A percentile compares a stretch with the other conserved stretches of the same genome.
Conservation (phyloP, 2,329 filamentous ascomycete genomes). For the Nigrospora osmanthi region DNA sequence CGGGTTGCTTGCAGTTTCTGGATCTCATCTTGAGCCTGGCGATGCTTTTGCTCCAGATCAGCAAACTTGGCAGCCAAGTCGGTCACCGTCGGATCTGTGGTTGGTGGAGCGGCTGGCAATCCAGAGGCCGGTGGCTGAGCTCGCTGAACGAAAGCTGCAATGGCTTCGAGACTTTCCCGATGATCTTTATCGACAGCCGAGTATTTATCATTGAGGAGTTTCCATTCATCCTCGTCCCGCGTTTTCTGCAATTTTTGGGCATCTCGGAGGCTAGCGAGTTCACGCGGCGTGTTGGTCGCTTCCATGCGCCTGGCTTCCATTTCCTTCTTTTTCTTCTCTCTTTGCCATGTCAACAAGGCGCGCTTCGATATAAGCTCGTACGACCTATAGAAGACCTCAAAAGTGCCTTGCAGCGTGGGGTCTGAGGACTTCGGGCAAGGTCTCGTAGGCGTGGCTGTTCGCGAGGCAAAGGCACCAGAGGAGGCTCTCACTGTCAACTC, state of each 20-base stretch:
- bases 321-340: conserved; percentile 3
- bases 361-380: conserved; percentile 6
- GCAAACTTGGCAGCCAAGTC: neutral
- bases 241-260: neutral
- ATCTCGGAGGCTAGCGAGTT: neutral
- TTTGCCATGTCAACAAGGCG: conserved; percentile 3
- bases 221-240: neutral
- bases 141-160: neutral
- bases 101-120: too few species aligned
- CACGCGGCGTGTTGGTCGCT: neutral
- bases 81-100: neutral
- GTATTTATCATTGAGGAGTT: neutral
- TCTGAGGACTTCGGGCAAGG: conserved; percentile 8
- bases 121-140: neutral
- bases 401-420: conserved; percentile 12
- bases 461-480: too few species aligned
- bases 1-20: neutral
- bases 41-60: neutral
- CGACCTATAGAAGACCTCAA: conserved; percentile 9
- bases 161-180: neutral
- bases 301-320: neutral
- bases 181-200: neutral
- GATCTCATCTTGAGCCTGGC: too few species aligned
- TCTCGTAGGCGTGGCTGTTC: too few species aligned
- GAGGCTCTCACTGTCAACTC: too few species aligned